Evolutionary conservation across 192 early-diverging fungal species (phyloP).

Genomic region (Backusella mclennaniae): DNA sequence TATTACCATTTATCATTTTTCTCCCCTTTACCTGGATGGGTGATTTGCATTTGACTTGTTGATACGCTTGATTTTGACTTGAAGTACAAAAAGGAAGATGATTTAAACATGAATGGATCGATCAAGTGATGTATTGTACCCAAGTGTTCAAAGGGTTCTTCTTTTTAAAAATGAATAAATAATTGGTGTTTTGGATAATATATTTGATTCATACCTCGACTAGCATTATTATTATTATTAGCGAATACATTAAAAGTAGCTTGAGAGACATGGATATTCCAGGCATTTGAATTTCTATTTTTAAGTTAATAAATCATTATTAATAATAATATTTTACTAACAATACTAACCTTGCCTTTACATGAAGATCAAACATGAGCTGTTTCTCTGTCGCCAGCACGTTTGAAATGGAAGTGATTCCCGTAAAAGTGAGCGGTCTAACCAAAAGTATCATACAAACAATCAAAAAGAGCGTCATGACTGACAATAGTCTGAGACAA

Average conservation of each 20-base stretch:
- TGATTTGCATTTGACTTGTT: conserved; percentile 14
- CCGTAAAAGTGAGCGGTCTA: not conserved
- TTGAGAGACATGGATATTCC: conserved; percentile 1
- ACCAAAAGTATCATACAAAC: conserved; percentile 8
- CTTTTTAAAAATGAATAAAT: too few species aligned
- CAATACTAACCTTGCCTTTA: conserved; percentile 6
- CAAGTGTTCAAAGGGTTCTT: not conserved
- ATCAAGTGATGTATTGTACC: not conserved
- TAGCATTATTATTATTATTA: not conserved
- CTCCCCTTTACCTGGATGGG: not conserved
- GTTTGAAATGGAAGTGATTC: not conserved
- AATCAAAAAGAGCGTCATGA: not conserved
- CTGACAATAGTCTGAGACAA: conserved; percentile 1
- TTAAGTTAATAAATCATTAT: not conserved
- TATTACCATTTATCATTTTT: not conserved
- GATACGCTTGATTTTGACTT: not conserved
- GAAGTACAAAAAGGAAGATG: not conserved
- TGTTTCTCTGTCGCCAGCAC: conserved; percentile 10
- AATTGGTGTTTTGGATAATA: not conserved
- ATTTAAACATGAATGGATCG: not conserved
- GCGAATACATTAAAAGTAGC: conserved; percentile 9
- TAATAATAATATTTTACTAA: not conserved
- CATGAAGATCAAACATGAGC: conserved; percentile 17
- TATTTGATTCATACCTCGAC: not conserved
- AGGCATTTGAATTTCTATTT: conserved; percentile 6